phyloP scores from a whole-genome alignment of 2,329 filamentous ascomycete species.

The Aquanectria penicillioides region DNA sequence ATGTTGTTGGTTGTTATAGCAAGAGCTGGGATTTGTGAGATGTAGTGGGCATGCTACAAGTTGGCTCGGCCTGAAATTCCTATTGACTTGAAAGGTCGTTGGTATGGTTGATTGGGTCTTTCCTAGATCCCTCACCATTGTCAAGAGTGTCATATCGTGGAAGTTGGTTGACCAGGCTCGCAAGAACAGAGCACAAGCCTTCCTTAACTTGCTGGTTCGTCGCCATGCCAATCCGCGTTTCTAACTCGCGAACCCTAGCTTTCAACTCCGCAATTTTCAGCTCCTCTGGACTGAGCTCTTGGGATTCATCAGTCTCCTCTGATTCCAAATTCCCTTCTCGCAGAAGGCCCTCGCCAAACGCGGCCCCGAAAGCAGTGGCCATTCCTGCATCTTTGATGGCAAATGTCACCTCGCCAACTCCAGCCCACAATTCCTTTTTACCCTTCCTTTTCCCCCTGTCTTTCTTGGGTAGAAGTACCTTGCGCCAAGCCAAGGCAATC shows the following conservation, averaged over 20 bases:
- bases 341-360: conserved; percentile 52
- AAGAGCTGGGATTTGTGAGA: too few species aligned
- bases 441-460: conserved; percentile 28
- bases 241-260: conserved; percentile 29
- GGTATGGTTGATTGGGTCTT: too few species aligned
- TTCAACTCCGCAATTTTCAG: conserved; percentile 20
- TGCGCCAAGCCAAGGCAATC: conserved; percentile 63
- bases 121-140: too few species aligned
- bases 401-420: conserved; percentile 61
- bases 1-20: too few species aligned
- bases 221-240: conserved; percentile 22
- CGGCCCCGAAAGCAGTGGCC: conserved; percentile 60
- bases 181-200: not conserved
- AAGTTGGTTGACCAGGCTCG: not conserved
- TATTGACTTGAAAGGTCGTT: too few species aligned
- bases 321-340: not conserved
- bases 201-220: conserved; percentile 24
- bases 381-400: conserved; percentile 64
- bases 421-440: conserved; percentile 32
- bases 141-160: too few species aligned
- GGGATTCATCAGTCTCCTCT: not conserved
- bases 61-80: too few species aligned
- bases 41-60: too few species aligned
- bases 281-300: conserved; percentile 9
- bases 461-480: conserved; percentile 39